A percentile compares a stretch with the other conserved stretches of the same genome.
These are phyloP conservation scores for Knufia petricola DNA, from an alignment of 2,329 filamentous ascomycete species.

Conservation along the genomic window DNA sequence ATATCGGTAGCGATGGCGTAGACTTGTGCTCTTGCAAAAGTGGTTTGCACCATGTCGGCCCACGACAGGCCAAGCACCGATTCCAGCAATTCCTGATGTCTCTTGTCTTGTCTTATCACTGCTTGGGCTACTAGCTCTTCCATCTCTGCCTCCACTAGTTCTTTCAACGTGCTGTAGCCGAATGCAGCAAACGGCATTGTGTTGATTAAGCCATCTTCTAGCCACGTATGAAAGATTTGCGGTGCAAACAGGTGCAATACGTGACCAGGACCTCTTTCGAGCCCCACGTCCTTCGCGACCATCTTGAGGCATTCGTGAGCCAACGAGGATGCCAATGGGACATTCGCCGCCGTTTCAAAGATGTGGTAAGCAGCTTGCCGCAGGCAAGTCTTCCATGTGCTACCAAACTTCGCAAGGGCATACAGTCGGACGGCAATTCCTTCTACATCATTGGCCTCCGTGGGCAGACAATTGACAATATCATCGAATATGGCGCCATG, in stretches of 20 bases:
- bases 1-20: slow-evolving; percentile 77
- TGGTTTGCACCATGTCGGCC: slow-evolving; percentile 50
- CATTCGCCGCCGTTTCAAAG: slow-evolving; percentile 75
- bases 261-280: slow-evolving; percentile 52
- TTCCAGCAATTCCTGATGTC: slow-evolving; percentile 53
- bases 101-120: slow-evolving; percentile 67
- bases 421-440: slow-evolving; percentile 78
- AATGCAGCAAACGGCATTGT: slow-evolving; percentile 80
- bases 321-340: slow-evolving; percentile 56
- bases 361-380: slow-evolving; percentile 86
- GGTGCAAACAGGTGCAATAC: slow-evolving; percentile 78
- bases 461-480: slow-evolving; percentile 68
- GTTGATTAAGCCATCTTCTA: slow-evolving; percentile 56
- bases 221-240: slow-evolving; percentile 86
- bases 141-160: slow-evolving; percentile 61
- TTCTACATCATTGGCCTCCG: slow-evolving; percentile 60
- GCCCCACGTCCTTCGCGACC: slow-evolving; percentile 55
- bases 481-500: slow-evolving; percentile 82
- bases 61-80: slow-evolving; percentile 45
- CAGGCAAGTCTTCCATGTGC: slow-evolving; percentile 74
- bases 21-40: slow-evolving; percentile 69
- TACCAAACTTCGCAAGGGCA: slow-evolving; percentile 66
- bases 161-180: slow-evolving; percentile 58
- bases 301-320: slow-evolving; percentile 60
- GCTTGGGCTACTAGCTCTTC: slow-evolving; percentile 71